Conservation (phyloP, 805 yeast genomes). For the Ogataea glucozyma region DNA sequence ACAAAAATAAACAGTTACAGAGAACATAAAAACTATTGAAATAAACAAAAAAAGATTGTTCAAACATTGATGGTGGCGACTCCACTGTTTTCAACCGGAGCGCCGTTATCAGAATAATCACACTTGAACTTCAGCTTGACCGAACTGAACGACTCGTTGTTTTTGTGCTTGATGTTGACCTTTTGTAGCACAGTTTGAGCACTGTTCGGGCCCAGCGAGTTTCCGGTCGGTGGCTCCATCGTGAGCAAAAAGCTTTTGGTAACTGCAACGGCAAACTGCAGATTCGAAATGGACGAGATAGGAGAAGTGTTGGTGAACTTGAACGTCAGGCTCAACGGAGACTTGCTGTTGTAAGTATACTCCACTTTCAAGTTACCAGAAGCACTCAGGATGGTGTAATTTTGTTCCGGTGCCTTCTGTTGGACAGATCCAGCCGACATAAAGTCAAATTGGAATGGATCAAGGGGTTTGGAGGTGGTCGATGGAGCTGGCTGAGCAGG, state of each 20-base stretch:
- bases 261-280: slow-evolving; percentile 37
- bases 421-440: slow-evolving; percentile 15
- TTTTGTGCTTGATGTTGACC: slow-evolving; percentile 24
- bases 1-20: neutral
- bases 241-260: slow-evolving; percentile 34
- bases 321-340: slow-evolving; percentile 24
- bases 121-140: slow-evolving; percentile 78
- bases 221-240: slow-evolving; percentile 31
- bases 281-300: slow-evolving; percentile 53
- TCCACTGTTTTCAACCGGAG: slow-evolving; percentile 56
- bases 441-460: slow-evolving; percentile 40
- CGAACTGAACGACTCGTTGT: slow-evolving; percentile 15
- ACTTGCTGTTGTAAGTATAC: slow-evolving; percentile 23
- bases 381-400: slow-evolving; percentile 12
- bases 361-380: slow-evolving; percentile 29
- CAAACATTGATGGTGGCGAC: slow-evolving; percentile 36
- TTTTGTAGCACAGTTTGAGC: slow-evolving; percentile 29
- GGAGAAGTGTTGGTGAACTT: slow-evolving; percentile 30
- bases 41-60: neutral
- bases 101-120: slow-evolving; percentile 52
- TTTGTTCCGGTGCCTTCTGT: slow-evolving; percentile 1
- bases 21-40: neutral
- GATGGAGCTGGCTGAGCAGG: neutral
- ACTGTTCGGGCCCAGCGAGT: slow-evolving; percentile 16
- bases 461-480: slow-evolving; percentile 22